Conservation (phyloP, 345 rosid genomes). For the Alliaria petiolata region DNA sequence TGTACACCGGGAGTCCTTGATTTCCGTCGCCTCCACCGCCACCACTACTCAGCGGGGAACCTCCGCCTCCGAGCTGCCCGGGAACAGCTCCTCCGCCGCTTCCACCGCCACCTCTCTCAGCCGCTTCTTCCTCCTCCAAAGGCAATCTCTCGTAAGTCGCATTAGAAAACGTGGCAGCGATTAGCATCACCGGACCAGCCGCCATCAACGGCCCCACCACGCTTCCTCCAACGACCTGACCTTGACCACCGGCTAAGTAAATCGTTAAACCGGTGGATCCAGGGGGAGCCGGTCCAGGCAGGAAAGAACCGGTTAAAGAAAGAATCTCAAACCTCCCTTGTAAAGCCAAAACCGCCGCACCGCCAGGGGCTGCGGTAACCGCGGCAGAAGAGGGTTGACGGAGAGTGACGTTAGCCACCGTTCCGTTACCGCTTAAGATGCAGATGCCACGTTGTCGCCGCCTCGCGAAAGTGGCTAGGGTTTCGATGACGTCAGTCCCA, state of each 20-base stretch:
- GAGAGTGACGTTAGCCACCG: constrained; percentile 61
- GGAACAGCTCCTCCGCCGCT: constrained; percentile 41
- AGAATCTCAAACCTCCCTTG: constrained; percentile 51
- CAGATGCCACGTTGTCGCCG: constrained; percentile 56
- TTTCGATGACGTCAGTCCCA: constrained; percentile 56
- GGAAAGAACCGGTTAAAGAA: constrained; percentile 43
- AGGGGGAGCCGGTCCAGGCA: constrained; percentile 48
- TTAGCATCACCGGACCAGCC: constrained; percentile 45
- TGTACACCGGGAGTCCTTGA: constrained; percentile 47
- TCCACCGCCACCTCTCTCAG: constrained; percentile 34
- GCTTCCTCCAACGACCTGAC: constrained; percentile 51
- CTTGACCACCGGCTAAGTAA: constrained; percentile 51
- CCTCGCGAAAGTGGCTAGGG: constrained; percentile 56
- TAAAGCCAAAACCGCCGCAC: constrained; percentile 42
- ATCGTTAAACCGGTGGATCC: constrained; percentile 49
- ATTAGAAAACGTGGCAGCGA: constrained; percentile 48
- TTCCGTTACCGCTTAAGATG: constrained; percentile 57
- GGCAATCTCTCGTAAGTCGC: constrained; percentile 49
- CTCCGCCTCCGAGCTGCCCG: constrained; percentile 25
- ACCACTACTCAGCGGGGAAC: constrained; percentile 37
- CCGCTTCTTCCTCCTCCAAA: constrained; percentile 43
- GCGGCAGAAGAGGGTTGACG: constrained; percentile 39
- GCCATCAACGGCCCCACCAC: constrained; percentile 45
- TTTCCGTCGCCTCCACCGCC: constrained; percentile 49
- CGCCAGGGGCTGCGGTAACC: constrained; percentile 6